These are phyloP conservation scores for Aspergillus vadensis DNA, from an alignment of 2,329 filamentous ascomycete genomes.

Conservation along the genomic window DNA sequence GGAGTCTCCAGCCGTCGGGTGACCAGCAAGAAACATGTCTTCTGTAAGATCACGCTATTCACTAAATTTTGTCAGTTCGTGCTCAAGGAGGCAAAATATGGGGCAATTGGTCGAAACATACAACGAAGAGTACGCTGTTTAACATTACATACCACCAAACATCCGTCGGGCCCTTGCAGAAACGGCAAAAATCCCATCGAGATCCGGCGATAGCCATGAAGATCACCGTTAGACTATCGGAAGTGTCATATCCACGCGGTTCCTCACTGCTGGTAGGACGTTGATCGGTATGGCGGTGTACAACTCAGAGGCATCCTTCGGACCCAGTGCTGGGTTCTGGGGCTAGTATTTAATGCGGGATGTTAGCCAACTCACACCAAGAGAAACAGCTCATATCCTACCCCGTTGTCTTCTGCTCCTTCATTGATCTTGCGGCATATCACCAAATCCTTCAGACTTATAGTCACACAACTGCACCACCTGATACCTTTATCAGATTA, in stretches of 20 bases:
- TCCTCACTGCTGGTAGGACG: constrained; percentile 20
- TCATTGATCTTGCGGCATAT: not conserved
- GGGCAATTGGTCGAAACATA: not conserved
- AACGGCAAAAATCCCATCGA: constrained; percentile 13
- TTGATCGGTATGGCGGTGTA: constrained; percentile 25
- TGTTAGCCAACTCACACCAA: not conserved
- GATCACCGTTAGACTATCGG: constrained; percentile 12
- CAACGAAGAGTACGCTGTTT: constrained; percentile 19
- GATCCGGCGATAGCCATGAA: constrained; percentile 14
- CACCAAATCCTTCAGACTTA: not conserved
- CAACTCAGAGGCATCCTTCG: constrained; percentile 13
- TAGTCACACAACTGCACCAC: not conserved
- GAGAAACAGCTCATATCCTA: not conserved
- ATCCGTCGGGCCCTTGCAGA: constrained; percentile 29
- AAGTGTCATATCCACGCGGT: constrained; percentile 20
- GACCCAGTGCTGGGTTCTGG: constrained; percentile 6
- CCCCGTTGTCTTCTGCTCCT: not conserved
- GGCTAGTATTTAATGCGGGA: constrained; percentile 18
- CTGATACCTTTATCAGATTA: not conserved
- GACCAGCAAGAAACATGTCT: not conserved
- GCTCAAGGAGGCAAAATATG: not conserved
- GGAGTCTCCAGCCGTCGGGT: not conserved
- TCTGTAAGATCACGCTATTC: not conserved
- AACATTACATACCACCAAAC: constrained; percentile 17
- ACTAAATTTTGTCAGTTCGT: not conserved